Conservation (phyloP, 1,284 basidiomycete genomes). For the Waitea zeae region DNA sequence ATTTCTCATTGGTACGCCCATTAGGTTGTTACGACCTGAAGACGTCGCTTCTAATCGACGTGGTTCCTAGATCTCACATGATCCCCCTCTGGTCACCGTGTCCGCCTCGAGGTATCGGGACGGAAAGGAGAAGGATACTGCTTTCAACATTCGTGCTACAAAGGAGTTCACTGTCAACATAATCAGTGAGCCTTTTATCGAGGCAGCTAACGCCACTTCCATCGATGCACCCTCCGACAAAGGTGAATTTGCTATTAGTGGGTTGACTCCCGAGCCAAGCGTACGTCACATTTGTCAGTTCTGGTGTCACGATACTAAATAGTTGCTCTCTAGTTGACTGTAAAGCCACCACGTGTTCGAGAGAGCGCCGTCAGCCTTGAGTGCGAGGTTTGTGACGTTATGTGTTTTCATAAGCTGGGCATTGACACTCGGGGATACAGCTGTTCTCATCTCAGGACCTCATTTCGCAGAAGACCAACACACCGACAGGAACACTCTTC, state of each 20-base stretch:
- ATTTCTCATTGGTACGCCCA: conserved; percentile 33
- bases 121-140: conserved; percentile 47
- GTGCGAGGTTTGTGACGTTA: conserved; percentile 31
- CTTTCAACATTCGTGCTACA: conserved; percentile 46
- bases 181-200: conserved; percentile 58
- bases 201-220: conserved; percentile 54
- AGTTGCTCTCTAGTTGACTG: conserved; percentile 11
- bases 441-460: conserved; percentile 43
- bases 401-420: conserved; percentile 1
- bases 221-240: conserved; percentile 47
- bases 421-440: conserved; percentile 11
- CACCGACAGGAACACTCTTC: conserved; percentile 34
- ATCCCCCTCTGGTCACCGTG: conserved; percentile 51
- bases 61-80: conserved; percentile 28
- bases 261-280: conserved; percentile 43
- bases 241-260: conserved; percentile 60
- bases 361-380: conserved; percentile 62
- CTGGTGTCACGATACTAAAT: background rate
- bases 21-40: conserved; percentile 1
- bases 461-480: conserved; percentile 19
- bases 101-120: too few species aligned
- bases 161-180: conserved; percentile 65
- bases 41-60: conserved; percentile 7
- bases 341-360: conserved; percentile 48
- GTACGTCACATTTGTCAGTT: conserved; percentile 22